Conservation (phyloP, 306 rosid genomes). For the Quercus aquifolioides region DNA sequence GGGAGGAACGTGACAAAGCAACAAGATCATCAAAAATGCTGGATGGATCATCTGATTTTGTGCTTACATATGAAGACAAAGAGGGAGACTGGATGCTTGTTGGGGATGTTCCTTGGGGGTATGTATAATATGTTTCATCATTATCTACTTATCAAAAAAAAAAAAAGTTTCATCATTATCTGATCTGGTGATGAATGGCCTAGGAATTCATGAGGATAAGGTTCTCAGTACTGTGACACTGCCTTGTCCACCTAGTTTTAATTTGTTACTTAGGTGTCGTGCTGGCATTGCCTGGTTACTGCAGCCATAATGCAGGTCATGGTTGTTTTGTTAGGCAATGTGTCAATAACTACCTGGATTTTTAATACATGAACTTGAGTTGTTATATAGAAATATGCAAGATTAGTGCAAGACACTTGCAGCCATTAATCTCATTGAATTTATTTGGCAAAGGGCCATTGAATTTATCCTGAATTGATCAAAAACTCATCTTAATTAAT, state of each 20-base stretch:
- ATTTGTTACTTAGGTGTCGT: neutral
- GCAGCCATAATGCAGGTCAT: neutral
- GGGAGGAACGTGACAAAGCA: slow-evolving; percentile 40
- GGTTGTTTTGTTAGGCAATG: neutral
- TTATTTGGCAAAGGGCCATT: neutral
- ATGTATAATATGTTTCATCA: slow-evolving; percentile 22
- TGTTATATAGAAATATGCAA: neutral
- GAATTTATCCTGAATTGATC: neutral
- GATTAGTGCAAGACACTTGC: neutral
- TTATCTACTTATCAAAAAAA: neutral
- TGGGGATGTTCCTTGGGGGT: slow-evolving; percentile 99
- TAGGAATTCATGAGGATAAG: neutral
- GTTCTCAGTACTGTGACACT: neutral
- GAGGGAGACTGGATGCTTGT: slow-evolving; percentile 99
- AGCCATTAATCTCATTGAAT: neutral
- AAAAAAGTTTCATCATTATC: neutral
- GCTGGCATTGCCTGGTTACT: neutral
- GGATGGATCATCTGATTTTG: slow-evolving; percentile 71
- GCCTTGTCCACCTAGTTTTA: neutral
- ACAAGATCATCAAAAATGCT: slow-evolving; percentile 55
- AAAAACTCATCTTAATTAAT: too few relatives aligned
- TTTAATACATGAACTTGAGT: neutral
- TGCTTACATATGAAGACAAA: slow-evolving; percentile 90
- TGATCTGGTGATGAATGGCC: neutral
- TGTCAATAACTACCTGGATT: neutral